Evolutionary conservation across 192 early-diverging fungal species (phyloP).

Genomic region (Coemansia sp.): DNA sequence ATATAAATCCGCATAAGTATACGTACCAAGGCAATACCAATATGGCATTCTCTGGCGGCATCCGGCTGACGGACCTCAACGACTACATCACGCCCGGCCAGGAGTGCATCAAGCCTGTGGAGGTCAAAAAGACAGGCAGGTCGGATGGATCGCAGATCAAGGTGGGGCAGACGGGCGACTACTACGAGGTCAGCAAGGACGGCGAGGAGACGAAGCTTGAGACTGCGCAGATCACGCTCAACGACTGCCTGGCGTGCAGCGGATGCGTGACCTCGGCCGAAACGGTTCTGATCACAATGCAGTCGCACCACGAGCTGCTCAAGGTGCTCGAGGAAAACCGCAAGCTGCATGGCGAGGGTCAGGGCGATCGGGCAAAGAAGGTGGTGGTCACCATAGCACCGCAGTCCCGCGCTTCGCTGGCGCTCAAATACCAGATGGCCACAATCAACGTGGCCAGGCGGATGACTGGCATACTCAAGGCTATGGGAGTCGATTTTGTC

Average conservation of each 20-base stretch:
- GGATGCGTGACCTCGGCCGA: slow-evolving; percentile 99
- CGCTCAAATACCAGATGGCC: slow-evolving; percentile 74
- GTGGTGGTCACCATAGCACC: slow-evolving; percentile 88
- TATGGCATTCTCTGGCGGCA: slow-evolving; percentile 84
- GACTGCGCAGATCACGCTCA: slow-evolving; percentile 80
- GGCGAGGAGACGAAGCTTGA: slow-evolving; percentile 84
- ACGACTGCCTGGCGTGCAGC: slow-evolving; percentile 98
- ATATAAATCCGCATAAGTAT: background rate
- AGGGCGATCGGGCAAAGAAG: slow-evolving; percentile 14
- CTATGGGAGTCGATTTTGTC: slow-evolving; percentile 78
- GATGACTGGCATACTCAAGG: slow-evolving; percentile 71
- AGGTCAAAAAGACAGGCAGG: slow-evolving; percentile 62
- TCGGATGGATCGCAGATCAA: slow-evolving; percentile 67
- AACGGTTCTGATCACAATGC: slow-evolving; percentile 86
- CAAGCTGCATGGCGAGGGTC: slow-evolving; percentile 13
- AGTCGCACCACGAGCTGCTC: slow-evolving; percentile 85
- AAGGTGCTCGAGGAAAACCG: slow-evolving; percentile 42
- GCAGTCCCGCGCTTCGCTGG: slow-evolving; percentile 87
- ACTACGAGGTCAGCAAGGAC: slow-evolving; percentile 88
- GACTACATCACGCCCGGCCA: slow-evolving; percentile 97
- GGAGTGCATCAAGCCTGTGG: slow-evolving; percentile 95
- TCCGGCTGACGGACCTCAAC: slow-evolving; percentile 90
- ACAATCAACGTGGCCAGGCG: slow-evolving; percentile 65
- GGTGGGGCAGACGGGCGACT: slow-evolving; percentile 69
- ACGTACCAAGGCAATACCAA: background rate